A percentile compares a stretch with the other conserved stretches of the same genome.
These are phyloP conservation scores for Porodaedalea pini DNA, from an alignment of 1,284 basidiomycete species.

Conservation along the genomic window DNA sequence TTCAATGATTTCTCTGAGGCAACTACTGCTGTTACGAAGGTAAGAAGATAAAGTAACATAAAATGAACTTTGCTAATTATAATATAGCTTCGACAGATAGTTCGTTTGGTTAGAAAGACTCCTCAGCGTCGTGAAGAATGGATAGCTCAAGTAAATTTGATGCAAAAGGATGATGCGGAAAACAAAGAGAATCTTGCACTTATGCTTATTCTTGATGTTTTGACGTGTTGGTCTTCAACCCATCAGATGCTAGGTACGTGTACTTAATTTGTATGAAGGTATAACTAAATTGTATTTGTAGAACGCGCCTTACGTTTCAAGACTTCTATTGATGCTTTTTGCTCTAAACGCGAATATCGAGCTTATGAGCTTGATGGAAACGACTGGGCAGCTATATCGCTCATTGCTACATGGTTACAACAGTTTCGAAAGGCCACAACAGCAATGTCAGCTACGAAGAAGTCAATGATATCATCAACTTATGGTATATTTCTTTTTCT, in stretches of 20 bases:
- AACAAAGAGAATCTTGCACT: too few species aligned
- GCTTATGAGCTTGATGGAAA: conserved; percentile 21
- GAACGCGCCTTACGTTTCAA: background rate
- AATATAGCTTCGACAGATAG: background rate
- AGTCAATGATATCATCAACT: conserved; percentile 23
- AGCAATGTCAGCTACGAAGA: conserved; percentile 28
- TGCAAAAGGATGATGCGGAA: too few species aligned
- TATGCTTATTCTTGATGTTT: conserved; percentile 28
- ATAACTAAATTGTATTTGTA: background rate
- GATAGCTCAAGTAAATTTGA: too few species aligned
- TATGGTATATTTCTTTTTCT: conserved; percentile 24
- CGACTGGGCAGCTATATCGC: conserved; percentile 28
- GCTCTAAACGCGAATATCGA: background rate
- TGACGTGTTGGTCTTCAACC: conserved; percentile 29
- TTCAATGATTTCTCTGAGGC: too few species aligned
- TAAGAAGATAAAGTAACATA: too few species aligned
- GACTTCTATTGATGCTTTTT: background rate
- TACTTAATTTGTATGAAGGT: background rate
- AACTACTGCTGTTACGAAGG: too few species aligned
- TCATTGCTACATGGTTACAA: conserved; percentile 26
- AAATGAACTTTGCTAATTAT: too few species aligned
- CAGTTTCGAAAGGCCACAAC: conserved; percentile 27
- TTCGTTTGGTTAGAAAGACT: background rate
- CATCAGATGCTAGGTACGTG: too few species aligned
- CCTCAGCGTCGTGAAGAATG: too few species aligned